Conservation (phyloP, 257 asterid species). For the Solanum bukasovii region DNA sequence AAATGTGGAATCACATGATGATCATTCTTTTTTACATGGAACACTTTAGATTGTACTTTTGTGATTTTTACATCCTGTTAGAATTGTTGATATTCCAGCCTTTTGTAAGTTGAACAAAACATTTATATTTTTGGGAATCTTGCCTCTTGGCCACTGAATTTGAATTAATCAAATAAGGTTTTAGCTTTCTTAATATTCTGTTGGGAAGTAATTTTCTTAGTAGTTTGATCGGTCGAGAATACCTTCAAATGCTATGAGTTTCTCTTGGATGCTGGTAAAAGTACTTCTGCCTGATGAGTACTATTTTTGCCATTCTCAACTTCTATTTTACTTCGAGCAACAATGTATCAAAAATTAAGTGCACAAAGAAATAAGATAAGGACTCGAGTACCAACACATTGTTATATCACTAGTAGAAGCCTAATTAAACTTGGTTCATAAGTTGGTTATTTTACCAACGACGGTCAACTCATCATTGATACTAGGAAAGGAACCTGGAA, state of each 20-base stretch:
- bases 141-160: not conserved
- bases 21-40: not conserved
- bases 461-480: not conserved
- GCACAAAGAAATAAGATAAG: not conserved
- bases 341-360: not conserved
- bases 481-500: not conserved
- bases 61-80: not conserved
- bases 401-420: not conserved
- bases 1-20: not conserved
- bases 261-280: not conserved
- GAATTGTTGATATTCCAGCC: not conserved
- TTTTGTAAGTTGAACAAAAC: not conserved
- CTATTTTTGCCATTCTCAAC: not conserved
- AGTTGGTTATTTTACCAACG: no score
- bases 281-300: not conserved
- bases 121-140: not conserved
- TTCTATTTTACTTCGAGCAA: not conserved
- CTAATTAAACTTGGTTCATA: not conserved
- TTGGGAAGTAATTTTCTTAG: not conserved
- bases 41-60: not conserved
- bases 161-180: not conserved
- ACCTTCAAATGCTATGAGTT: not conserved
- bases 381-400: not conserved
- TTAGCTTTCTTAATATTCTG: not conserved
- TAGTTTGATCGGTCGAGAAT: not conserved